Evolutionary conservation across 352 stramenopile genomes (phyloP), one percentile per base, ranked within the genome.

Genomic region (Pythium phragmiticola): DNA sequence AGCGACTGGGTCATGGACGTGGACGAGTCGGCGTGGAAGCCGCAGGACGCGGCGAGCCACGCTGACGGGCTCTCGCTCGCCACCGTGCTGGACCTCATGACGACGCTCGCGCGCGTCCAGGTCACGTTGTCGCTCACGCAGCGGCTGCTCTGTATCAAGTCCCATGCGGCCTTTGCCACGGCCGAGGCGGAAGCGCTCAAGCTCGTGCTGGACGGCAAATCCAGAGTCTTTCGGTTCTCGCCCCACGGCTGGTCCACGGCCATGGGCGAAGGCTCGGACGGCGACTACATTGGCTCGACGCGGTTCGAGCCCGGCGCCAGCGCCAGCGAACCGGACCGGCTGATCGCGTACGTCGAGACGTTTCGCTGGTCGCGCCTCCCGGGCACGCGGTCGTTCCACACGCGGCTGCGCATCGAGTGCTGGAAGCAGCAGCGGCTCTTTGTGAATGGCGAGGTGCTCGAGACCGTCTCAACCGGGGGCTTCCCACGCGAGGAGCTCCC

Each of bases 261-360:
- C 23, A 67, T 75, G 26, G 57, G 56, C 28, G 68, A 61, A 36
- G 68, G 69, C 0, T 64, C 52, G 7, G 49, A 54, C 2, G 83
- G 83, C 28, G 81, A 92, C 68, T 92, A 92, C 54, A 60, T 86
- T 30, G 82, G 73, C 13, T 71, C 75, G 48, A 82, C 87, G 48
- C 74, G 74, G n/a, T 67, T 81, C 19, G 76, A 87, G 46, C 65
- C 57, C 7, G 39, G 39, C 9, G 34, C 1, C 0, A 39, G 11
- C 11, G 7, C 34, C 4, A 39, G 11, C 11, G 39, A 46, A 21
- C 63, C 73, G 12, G 68, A 77, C 6, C 65, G 72, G 16, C 56
- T 89, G 1, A 65, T 82, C 4, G 63, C 79, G n/a, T 80, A 82
- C 37, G 41, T 89, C 19, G 72, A 89, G 51, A 59, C 78, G 0